Conservation (phyloP, 495 filamentous ascomycete genomes). For the Penicillium parvum region DNA sequence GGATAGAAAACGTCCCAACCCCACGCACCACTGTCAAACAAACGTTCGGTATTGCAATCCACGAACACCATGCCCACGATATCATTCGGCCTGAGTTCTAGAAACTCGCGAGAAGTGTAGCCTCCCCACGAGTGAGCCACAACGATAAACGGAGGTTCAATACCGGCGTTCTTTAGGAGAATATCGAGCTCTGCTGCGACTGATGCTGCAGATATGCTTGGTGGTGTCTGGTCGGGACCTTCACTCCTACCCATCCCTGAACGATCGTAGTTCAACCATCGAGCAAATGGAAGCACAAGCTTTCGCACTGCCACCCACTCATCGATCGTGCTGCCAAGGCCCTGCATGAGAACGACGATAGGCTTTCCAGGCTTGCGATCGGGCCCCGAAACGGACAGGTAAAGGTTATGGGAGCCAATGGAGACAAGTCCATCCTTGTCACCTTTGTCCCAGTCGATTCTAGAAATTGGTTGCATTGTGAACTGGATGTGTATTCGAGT, state of each 20-base stretch:
- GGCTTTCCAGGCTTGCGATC: conserved; percentile 16
- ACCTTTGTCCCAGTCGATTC: conserved; percentile 16
- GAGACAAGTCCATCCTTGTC: conserved; percentile 16
- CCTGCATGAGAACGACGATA: conserved; percentile 35
- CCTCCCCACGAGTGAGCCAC: conserved; percentile 43
- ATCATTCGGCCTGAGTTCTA: conserved; percentile 21
- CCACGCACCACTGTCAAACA: conserved; percentile 14
- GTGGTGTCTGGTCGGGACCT: conserved; percentile 14
- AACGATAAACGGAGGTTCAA: conserved; percentile 34
- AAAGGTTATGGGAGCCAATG: conserved; percentile 20
- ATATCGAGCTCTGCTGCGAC: conserved; percentile 18
- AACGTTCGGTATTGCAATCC: conserved; percentile 22
- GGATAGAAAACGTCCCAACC: conserved; percentile 11
- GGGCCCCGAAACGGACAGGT: conserved; percentile 20
- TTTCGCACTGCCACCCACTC: conserved; percentile 27
- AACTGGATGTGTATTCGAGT: conserved; percentile 8
- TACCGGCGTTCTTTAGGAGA: conserved; percentile 16
- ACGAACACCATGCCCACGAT: conserved; percentile 28
- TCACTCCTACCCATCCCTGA: conserved; percentile 22
- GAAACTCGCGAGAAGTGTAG: conserved; percentile 34
- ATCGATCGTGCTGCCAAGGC: conserved; percentile 32
- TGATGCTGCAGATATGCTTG: conserved; percentile 10
- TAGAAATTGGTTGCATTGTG: conserved; percentile 11
- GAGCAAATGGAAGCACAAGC: conserved; percentile 16
- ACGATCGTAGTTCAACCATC: conserved; percentile 32